Conservation (phyloP, 345 rosid genomes). For the Salix brachista region DNA sequence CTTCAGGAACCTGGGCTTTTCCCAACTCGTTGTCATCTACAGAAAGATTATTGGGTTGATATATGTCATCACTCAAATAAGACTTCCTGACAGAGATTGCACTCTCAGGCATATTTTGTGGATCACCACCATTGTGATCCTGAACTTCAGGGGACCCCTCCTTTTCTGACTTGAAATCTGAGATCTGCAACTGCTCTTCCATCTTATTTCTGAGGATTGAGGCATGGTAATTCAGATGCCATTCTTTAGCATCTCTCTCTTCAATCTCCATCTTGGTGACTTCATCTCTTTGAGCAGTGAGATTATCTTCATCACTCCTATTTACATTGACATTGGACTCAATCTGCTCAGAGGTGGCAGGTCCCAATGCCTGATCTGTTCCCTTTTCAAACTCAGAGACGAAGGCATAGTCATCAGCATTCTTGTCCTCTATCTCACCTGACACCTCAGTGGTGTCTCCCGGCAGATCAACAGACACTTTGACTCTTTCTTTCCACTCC, state of each 20-base stretch:
- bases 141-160: constrained; percentile 31
- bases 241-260: constrained; percentile 38
- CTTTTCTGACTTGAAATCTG: constrained; percentile 34
- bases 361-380: constrained; percentile 80
- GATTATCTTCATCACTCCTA: constrained; percentile 47
- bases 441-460: constrained; percentile 44
- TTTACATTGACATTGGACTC: constrained; percentile 42
- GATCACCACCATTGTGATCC: constrained; percentile 31
- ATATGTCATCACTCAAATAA: constrained; percentile 36
- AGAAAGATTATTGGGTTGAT: constrained; percentile 42
- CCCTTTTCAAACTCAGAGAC: constrained; percentile 69
- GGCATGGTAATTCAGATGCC: constrained; percentile 31
- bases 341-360: constrained; percentile 81
- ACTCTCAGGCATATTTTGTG: constrained; percentile 38
- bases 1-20: constrained; percentile 37
- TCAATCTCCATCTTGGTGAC: constrained; percentile 61
- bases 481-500: constrained; percentile 91
- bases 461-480: constrained; percentile 56
- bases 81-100: constrained; percentile 51
- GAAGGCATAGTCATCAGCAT: constrained; percentile 74
- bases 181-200: constrained; percentile 37
- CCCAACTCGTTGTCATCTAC: constrained; percentile 39
- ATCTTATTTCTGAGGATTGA: constrained; percentile 31
- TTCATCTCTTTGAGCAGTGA: constrained; percentile 38
- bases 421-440: constrained; percentile 60